Percentiles rank a stretch among this genome's conserved stretches.
Conservation (phyloP, 2,329 filamentous ascomycete species). For the Fusarium goolgardi region DNA sequence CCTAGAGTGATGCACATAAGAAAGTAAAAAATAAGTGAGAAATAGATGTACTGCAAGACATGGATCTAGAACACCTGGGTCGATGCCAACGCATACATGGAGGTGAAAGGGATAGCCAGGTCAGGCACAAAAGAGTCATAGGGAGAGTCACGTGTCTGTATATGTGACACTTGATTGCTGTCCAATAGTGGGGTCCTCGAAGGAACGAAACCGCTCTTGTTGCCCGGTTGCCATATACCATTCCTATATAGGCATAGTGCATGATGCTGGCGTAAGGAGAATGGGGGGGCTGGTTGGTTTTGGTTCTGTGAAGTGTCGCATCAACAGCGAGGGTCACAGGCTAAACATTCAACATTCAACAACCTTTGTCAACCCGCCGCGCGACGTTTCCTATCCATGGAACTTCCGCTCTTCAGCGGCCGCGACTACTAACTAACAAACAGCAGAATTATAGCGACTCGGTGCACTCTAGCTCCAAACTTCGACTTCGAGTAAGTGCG, state of each 20-base stretch:
- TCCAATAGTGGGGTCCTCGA: constrained; percentile 41
- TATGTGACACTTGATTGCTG: constrained; percentile 34
- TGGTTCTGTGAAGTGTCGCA: constrained; percentile 43
- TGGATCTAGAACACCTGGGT: constrained; percentile 4
- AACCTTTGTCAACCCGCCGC: constrained; percentile 42
- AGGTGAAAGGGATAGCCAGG: constrained; percentile 15
- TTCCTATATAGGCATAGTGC: constrained; percentile 40
- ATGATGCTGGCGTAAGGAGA: constrained; percentile 43
- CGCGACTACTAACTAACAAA: constrained; percentile 43
- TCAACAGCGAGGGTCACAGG: constrained; percentile 46
- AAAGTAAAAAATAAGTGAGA: constrained; percentile 10
- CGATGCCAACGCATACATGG: constrained; percentile 19
- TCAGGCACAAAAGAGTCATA: constrained; percentile 36
- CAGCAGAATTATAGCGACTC: constrained; percentile 15
- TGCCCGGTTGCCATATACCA: constrained; percentile 49
- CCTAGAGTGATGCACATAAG: constrained; percentile 18
- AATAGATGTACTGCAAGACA: constrained; percentile 1
- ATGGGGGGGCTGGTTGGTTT: constrained; percentile 41
- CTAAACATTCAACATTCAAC: constrained; percentile 45
- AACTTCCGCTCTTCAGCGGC: constrained; percentile 47
- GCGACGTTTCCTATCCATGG: constrained; percentile 42
- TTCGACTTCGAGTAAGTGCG: constrained; percentile 35
- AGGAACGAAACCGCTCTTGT: constrained; percentile 42
- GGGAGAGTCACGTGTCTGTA: constrained; percentile 41
- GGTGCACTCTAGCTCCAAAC: constrained; percentile 26